phyloP scores from a whole-genome alignment of 75 land plant genomes.

The Sequoia sempervirens region DNA sequence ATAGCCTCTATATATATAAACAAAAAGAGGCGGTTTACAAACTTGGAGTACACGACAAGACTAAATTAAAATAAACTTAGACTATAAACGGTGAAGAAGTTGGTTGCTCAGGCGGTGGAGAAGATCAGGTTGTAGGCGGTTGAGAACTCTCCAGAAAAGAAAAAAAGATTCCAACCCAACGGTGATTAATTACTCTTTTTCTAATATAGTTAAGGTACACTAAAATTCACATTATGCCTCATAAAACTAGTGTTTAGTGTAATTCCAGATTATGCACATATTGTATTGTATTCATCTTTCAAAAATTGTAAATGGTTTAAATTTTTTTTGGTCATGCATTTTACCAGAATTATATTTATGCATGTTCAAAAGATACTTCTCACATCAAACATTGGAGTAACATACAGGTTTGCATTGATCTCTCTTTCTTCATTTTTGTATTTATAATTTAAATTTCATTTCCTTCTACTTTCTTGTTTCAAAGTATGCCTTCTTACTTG shows the following conservation, averaged over 20 bases:
- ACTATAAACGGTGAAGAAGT: too few relatives aligned
- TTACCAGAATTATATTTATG: not conserved
- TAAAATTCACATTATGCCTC: not conserved
- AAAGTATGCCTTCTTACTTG: not conserved
- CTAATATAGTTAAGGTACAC: not conserved
- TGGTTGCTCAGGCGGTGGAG: too few relatives aligned
- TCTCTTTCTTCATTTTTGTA: not conserved
- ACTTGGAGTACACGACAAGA: too few relatives aligned
- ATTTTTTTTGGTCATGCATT: not conserved
- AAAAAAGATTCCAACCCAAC: too few relatives aligned
- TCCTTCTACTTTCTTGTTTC: not conserved
- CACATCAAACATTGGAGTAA: conserved; percentile 93
- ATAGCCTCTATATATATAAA: too few relatives aligned
- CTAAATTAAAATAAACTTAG: too few relatives aligned
- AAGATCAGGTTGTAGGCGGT: too few relatives aligned
- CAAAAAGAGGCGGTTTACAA: too few relatives aligned
- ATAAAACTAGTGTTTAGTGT: not conserved
- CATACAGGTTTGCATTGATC: conserved; percentile 66
- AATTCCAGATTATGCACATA: not conserved
- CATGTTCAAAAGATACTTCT: conserved; percentile 89
- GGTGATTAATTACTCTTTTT: too few relatives aligned
- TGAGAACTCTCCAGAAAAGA: too few relatives aligned
- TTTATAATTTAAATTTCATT: not conserved
- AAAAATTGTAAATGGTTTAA: not conserved
- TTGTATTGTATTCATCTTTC: not conserved